A percentile compares a stretch with the other conserved stretches of the same genome.
Conservation (phyloP, 179 eudicot genomes). For the Heliamphora pulchella region DNA sequence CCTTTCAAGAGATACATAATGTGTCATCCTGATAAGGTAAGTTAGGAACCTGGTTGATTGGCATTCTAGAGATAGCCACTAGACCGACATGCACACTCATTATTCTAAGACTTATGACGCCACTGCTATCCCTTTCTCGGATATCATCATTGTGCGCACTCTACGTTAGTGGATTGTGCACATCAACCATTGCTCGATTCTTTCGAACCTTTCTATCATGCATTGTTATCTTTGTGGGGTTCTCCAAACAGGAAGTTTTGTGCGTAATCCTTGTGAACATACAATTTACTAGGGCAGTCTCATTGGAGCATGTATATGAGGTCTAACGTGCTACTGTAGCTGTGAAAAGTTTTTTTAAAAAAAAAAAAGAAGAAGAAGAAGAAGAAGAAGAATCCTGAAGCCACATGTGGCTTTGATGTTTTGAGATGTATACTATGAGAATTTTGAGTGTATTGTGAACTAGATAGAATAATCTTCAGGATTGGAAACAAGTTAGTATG, state of each 20-base stretch:
- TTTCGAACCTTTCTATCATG: background rate
- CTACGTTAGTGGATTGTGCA: slow-evolving; percentile 11
- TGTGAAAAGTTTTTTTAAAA: background rate
- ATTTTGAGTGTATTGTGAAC: too few relatives aligned
- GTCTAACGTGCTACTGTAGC: background rate
- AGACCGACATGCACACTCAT: slow-evolving; percentile 5
- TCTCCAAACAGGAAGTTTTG: background rate
- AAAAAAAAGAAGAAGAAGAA: background rate
- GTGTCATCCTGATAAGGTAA: background rate
- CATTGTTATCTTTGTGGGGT: background rate
- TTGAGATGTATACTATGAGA: background rate
- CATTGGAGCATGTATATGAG: background rate
- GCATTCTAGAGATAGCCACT: slow-evolving; percentile 10
- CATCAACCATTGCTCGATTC: slow-evolving; percentile 8
- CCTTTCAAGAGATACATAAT: slow-evolving; percentile 9
- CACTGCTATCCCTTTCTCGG: background rate
- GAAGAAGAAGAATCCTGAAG: background rate
- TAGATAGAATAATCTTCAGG: background rate
- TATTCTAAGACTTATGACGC: slow-evolving; percentile 16
- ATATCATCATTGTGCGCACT: slow-evolving; percentile 13
- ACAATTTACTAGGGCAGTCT: background rate
- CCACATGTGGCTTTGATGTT: background rate
- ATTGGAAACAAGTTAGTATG: background rate
- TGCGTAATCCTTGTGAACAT: background rate
- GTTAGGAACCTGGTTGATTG: slow-evolving; percentile 7